These are phyloP conservation scores for Umbellularia californica DNA, from an alignment of 164 flowering plant species.

Conservation along the genomic window DNA sequence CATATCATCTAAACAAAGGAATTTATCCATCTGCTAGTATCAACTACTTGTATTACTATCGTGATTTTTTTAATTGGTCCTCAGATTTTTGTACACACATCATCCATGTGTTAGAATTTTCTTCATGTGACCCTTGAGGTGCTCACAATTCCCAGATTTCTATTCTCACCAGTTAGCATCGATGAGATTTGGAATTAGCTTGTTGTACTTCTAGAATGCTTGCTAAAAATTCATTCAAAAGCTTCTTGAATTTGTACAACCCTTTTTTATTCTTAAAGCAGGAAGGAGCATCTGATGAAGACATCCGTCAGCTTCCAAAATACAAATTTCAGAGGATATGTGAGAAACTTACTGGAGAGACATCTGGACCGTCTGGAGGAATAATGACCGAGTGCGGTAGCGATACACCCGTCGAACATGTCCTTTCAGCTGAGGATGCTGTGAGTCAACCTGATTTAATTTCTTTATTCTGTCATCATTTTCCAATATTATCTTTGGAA, in stretches of 20 bases:
- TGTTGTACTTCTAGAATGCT: neutral
- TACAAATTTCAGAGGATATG: slow-evolving; percentile 40
- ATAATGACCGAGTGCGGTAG: slow-evolving; percentile 56
- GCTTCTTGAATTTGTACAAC: neutral
- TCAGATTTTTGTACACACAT: neutral
- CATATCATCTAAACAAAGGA: neutral
- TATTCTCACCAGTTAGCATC: neutral
- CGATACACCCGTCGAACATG: slow-evolving; percentile 41
- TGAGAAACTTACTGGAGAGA: slow-evolving; percentile 46
- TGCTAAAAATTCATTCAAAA: neutral
- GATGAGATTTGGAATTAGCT: neutral
- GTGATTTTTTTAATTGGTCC: neutral
- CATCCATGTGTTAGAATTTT: neutral
- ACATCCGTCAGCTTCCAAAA: slow-evolving; percentile 48
- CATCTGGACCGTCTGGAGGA: slow-evolving; percentile 45
- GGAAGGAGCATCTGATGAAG: slow-evolving; percentile 81
- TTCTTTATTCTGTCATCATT: neutral
- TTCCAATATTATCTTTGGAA: neutral
- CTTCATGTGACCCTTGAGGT: too few relatives aligned
- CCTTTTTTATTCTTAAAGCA: slow-evolving; percentile 21
- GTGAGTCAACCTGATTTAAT: slow-evolving; percentile 33
- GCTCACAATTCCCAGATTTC: too few relatives aligned
- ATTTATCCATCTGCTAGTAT: neutral
- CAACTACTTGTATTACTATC: neutral
- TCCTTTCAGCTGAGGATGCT: slow-evolving; percentile 53